These are phyloP conservation scores for Botrytis byssoidea DNA, from an alignment of 2,329 filamentous ascomycete genomes.

Conservation along the genomic window DNA sequence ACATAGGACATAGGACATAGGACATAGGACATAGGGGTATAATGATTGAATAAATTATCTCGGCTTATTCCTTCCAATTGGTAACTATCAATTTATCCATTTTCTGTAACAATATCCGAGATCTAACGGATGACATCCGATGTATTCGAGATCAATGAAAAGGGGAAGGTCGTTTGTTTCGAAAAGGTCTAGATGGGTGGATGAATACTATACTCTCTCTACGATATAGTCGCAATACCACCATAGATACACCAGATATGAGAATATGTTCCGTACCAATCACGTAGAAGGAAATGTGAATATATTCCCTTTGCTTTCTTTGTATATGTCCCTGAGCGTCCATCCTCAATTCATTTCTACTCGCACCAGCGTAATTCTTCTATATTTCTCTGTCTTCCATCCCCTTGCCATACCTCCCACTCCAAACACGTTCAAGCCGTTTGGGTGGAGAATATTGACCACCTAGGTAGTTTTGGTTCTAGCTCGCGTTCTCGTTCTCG, in stretches of 20 bases:
- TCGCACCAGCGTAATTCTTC: neutral
- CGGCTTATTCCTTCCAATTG: neutral
- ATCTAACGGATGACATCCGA: neutral
- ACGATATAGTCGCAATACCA: neutral
- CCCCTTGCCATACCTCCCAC: neutral
- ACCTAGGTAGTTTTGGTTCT: neutral
- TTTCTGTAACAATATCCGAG: neutral
- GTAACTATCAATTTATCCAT: neutral
- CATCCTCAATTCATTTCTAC: neutral
- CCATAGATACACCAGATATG: neutral
- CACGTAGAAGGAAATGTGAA: neutral
- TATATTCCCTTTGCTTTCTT: neutral
- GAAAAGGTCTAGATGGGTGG: slow-evolving; percentile 1
- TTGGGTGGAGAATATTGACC: neutral
- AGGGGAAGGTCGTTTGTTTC: neutral
- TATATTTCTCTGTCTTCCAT: neutral
- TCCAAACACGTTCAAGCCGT: neutral
- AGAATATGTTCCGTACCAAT: neutral
- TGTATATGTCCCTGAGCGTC: too few species aligned
- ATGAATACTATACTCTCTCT: neutral
- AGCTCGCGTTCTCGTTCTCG: neutral
- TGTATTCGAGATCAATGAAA: neutral
- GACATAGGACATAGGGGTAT: too few species aligned
- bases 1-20: too few species aligned
- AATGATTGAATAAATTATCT: neutral